Base-by-base conservation (phyloP, 257 asterid species). In the Avicennia marina region DNA sequence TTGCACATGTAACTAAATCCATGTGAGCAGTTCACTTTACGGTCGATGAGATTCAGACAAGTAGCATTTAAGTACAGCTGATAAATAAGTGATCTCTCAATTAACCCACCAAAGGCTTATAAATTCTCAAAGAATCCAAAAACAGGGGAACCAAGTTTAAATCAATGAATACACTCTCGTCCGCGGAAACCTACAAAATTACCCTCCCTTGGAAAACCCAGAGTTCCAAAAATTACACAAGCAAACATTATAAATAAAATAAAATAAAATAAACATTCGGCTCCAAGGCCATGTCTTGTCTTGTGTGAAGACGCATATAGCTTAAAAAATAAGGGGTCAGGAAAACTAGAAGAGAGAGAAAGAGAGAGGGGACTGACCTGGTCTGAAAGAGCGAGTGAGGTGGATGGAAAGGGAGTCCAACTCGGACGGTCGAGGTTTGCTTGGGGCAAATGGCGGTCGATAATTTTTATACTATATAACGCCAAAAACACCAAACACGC, bases 361-460 rank as follows among this genome's bases (percentile, higher is more conserved):
- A 63, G 61, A 70, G 71, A 60, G 53, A 58, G 65, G 47, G 26
- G 43, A 44, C 70, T 49, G 51, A 69, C 82, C 79, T 62, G 76
- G 53, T 56, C 27, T 19, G 64, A 44, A 34, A 63, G 63, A 66
- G 36, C n/a, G 27, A 63, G 64, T 72, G 75, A 73, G 68, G 72
- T 53, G 75, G 74, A 73, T 58, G 46, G 46, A n/a, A 53, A 53
- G 17, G 22, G 50, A 68, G 69, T 73, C 79, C 75, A 64, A 68
- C 42, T 59, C 38, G 66, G 63, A 58, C 24, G 56, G 4, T 3
- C 24, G 29, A 46, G 53, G 13, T 19, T 19, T 44, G 20, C 25
- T n/a, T 16, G n/a, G 26, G 44, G 15, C 11, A 38, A 38, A 2
- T 38, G n/a, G 5, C 53, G 15, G 53, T 46, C 22, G 7, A 46